Conservation (phyloP, 495 filamentous ascomycete species). For the Bathelium albidoporum region DNA sequence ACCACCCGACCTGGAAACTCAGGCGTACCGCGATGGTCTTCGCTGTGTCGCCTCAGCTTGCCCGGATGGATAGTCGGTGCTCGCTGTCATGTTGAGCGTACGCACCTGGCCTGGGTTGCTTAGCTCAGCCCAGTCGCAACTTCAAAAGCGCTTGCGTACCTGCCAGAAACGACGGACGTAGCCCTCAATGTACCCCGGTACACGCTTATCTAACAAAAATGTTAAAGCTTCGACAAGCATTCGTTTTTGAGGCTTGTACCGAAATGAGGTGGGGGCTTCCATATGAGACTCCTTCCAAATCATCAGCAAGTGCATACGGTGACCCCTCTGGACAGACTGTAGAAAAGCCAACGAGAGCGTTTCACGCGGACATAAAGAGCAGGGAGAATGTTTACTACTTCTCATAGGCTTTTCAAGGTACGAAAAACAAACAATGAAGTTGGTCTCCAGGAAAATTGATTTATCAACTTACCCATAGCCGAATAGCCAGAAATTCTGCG, state of each 20-base stretch:
- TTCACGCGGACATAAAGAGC: too few species aligned
- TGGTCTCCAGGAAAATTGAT: too few species aligned
- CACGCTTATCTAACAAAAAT: conserved; percentile 52
- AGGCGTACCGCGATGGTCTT: conserved; percentile 92
- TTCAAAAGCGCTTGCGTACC: conserved; percentile 38
- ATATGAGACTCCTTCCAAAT: conserved; percentile 71
- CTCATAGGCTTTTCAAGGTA: too few species aligned
- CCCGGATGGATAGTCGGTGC: not conserved
- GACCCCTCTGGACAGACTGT: too few species aligned
- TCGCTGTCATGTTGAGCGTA: not conserved
- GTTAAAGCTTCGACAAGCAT: not conserved
- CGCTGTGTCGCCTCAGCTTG: conserved; percentile 35
- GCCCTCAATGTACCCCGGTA: conserved; percentile 85
- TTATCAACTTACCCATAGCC: conserved; percentile 20
- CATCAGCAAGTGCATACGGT: too few species aligned
- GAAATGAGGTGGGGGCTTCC: conserved; percentile 94
- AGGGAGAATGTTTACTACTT: too few species aligned
- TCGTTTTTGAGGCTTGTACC: conserved; percentile 44
- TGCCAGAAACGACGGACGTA: conserved; percentile 99
- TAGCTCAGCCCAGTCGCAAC: conserved; percentile 19
- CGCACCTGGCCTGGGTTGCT: conserved; percentile 45
- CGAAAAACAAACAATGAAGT: too few species aligned
- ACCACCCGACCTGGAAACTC: conserved; percentile 81
- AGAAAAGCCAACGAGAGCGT: too few species aligned
- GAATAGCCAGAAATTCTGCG: conserved; percentile 21